Evolutionary conservation across 2,329 filamentous ascomycete species (phyloP).

Genomic region (Anisogramma anomala): DNA sequence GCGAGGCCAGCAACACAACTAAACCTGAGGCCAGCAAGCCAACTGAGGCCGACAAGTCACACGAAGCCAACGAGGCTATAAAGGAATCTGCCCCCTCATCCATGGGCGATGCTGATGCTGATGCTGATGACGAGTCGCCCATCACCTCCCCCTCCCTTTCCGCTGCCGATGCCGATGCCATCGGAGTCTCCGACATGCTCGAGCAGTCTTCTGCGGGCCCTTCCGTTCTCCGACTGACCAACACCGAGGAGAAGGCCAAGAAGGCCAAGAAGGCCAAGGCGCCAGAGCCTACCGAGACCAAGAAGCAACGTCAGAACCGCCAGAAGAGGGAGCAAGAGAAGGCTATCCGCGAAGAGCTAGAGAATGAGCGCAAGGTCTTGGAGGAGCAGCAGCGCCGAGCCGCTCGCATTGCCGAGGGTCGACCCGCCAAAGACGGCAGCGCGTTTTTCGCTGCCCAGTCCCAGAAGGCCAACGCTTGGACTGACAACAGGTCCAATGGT

Average conservation of each 20-base stretch:
- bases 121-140: conserved; percentile 70
- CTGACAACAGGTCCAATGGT: conserved; percentile 29
- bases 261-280: conserved; percentile 52
- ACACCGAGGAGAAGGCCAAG: conserved; percentile 42
- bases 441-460: conserved; percentile 37
- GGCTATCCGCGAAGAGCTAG: conserved; percentile 60
- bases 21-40: conserved; percentile 22
- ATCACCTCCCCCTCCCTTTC: conserved; percentile 57
- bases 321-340: conserved; percentile 78
- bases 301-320: conserved; percentile 91
- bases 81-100: conserved; percentile 56
- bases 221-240: conserved; percentile 67
- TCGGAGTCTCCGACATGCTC: conserved; percentile 84
- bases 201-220: conserved; percentile 58
- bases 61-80: conserved; percentile 34
- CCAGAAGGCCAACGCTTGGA: conserved; percentile 30
- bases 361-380: conserved; percentile 63
- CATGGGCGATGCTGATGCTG: conserved; percentile 61
- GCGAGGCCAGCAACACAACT: conserved; percentile 29
- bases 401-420: conserved; percentile 72
- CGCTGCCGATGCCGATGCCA: conserved; percentile 42
- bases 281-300: conserved; percentile 62
- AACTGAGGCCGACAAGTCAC: conserved; percentile 26
- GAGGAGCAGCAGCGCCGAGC: conserved; percentile 74
- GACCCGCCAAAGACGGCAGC: conserved; percentile 70